These are phyloP conservation scores for Sphaerostilbella broomeana DNA, from an alignment of 2,329 filamentous ascomycete genomes.

Conservation along the genomic window DNA sequence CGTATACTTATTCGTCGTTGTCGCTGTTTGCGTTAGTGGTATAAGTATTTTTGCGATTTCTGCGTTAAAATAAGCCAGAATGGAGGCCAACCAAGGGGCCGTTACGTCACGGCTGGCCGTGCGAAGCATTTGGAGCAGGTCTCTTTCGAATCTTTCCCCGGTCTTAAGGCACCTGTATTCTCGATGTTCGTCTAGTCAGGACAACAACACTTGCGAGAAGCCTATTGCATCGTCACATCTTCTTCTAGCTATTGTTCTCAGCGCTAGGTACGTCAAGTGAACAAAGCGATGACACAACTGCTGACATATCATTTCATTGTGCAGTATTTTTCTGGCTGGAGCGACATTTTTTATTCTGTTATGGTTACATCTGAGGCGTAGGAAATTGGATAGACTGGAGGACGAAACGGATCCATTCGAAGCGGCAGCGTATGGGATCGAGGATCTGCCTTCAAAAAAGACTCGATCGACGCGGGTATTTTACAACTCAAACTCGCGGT, in stretches of 20 bases:
- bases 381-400: constrained; percentile 4
- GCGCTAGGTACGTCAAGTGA: constrained; percentile 6
- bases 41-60: no score
- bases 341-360: constrained; percentile 4
- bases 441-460: constrained; percentile 1
- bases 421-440: constrained; percentile 6
- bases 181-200: constrained; percentile 4
- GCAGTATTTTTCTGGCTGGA: constrained; percentile 1
- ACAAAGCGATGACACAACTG: no score
- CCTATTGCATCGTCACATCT: constrained; percentile 1
- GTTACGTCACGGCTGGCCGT: neutral
- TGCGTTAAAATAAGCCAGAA: no score
- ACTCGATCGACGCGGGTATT: no score
- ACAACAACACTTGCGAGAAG: constrained; percentile 11
- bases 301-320: neutral
- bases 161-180: neutral
- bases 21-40: no score
- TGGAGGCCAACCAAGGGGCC: neutral
- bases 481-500: no score
- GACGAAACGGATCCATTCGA: constrained; percentile 9
- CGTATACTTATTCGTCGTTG: no score
- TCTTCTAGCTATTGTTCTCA: constrained; percentile 1
- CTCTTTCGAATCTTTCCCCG: constrained; percentile 1
- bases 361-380: constrained; percentile 5
- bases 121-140: neutral